Evolutionary conservation across 768 basidiomycete genomes (phyloP), one percentile per base, ranked within the genome.

Genomic region (Lactifluus volemus): DNA sequence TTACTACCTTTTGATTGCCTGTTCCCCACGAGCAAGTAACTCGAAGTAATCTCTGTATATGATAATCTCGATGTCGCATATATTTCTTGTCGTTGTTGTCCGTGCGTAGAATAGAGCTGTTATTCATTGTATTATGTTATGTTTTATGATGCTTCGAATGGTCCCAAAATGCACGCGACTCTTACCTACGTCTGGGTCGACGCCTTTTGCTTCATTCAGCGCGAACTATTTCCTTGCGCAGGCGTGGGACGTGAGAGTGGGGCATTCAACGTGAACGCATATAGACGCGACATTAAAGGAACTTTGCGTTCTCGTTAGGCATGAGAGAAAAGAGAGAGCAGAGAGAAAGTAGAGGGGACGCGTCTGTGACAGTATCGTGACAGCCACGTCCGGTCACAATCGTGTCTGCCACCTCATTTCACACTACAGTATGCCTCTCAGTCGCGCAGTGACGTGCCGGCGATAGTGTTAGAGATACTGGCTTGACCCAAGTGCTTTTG

Each of bases 81-180:
- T 14, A 42, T 59, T n/a, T 39, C 48, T 47, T 17, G 3, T 42
- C 15, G 15, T 19, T 32, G 39, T n/a, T 32, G 49, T n/a, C 19
- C 21, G 42, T 8, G 55, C n/a, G 38, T 62, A 62, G 55, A 58
- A 34, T 62, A 58, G 41, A 62, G 38, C 45, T 34, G 51, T 30
- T 62, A 58, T 58, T 53, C 51, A 53, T 53, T 25, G 61, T 62
- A 53, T 30, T 42, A 41, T 51, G 50, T 17, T 44, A 14, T 30
- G 12, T 15, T 25, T 17, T 19, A 12, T 17, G 32, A 8, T 30
- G 11, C 21, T 25, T 17, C 30, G 8, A 17, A 42, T 42, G 25
- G 41, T 42, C 14, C 15, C 41, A 42, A 38, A 38, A 34, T 53
- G 14, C 32, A 45, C 42, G 50, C 50, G 58, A 59, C 58, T 25